Conservation (phyloP, 2,329 filamentous ascomycete genomes). For the Penicillium janthinellum region DNA sequence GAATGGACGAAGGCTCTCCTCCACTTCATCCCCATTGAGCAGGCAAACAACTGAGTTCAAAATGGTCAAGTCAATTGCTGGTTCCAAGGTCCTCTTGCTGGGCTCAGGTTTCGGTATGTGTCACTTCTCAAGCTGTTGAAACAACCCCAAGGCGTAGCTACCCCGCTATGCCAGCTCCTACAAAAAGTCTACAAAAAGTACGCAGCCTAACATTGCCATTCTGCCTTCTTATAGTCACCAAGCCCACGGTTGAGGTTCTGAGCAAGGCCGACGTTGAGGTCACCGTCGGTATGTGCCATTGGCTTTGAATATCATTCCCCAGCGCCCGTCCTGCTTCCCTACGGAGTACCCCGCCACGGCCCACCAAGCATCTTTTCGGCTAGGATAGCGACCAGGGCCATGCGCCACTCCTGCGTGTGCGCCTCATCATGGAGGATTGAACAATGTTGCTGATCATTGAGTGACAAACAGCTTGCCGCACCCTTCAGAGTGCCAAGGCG, state of each 20-base stretch:
- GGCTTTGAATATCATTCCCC: not conserved
- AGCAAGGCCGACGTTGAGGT: conserved; percentile 62
- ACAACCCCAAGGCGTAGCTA: conserved; percentile 9
- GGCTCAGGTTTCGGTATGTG: conserved; percentile 42
- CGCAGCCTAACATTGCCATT: conserved; percentile 14
- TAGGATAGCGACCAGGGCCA: not conserved
- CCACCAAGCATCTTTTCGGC: not conserved
- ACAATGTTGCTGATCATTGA: not conserved
- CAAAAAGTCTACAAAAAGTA: conserved; percentile 8
- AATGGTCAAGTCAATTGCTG: conserved; percentile 41
- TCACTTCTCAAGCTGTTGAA: not conserved
- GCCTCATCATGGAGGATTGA: not conserved
- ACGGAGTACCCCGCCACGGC: conserved; percentile 10
- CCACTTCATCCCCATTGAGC: conserved; percentile 15
- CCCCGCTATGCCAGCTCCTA: conserved; percentile 21
- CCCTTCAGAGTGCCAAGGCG: conserved; percentile 73
- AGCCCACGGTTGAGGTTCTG: conserved; percentile 66
- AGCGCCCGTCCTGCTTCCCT: not conserved
- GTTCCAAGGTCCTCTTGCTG: conserved; percentile 43
- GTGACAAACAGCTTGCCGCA: conserved; percentile 69
- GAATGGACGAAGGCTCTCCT: conserved; percentile 12
- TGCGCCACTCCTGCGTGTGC: not conserved
- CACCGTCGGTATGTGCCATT: conserved; percentile 60
- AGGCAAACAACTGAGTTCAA: conserved; percentile 27
- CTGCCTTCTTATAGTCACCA: conserved; percentile 51